These are phyloP conservation scores for Tolypocladium endophyticum DNA, from an alignment of 2,329 filamentous ascomycete genomes.

Conservation along the genomic window DNA sequence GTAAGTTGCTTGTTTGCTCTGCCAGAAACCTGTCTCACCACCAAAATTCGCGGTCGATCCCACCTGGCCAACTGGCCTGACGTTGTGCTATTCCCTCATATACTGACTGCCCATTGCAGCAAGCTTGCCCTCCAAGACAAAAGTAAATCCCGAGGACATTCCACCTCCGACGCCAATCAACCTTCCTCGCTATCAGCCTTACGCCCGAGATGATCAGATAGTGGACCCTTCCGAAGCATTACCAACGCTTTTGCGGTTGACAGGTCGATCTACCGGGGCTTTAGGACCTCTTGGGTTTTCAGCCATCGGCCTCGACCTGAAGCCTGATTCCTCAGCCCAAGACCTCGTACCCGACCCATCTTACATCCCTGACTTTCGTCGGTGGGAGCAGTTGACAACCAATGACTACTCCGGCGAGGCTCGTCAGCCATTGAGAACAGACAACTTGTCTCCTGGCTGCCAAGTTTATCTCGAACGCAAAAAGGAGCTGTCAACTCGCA, in stretches of 20 bases:
- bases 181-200: slow-evolving; percentile 36
- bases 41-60: neutral
- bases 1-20: slow-evolving; percentile 19
- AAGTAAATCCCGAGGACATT: slow-evolving; percentile 37
- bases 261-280: slow-evolving; percentile 34
- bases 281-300: slow-evolving; percentile 37
- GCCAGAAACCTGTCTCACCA: neutral
- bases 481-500: slow-evolving; percentile 44
- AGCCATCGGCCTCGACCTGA: slow-evolving; percentile 47
- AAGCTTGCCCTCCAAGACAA: slow-evolving; percentile 15
- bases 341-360: slow-evolving; percentile 44
- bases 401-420: slow-evolving; percentile 40
- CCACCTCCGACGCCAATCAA: slow-evolving; percentile 45
- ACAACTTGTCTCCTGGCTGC: slow-evolving; percentile 44
- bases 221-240: slow-evolving; percentile 26
- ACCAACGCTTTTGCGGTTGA: slow-evolving; percentile 39
- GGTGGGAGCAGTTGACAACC: slow-evolving; percentile 37
- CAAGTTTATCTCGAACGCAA: slow-evolving; percentile 48
- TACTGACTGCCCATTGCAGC: slow-evolving; percentile 12
- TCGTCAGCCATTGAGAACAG: slow-evolving; percentile 38
- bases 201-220: slow-evolving; percentile 18
- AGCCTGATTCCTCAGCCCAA: slow-evolving; percentile 33
- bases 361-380: slow-evolving; percentile 40
- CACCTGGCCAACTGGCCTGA: neutral
- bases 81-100: slow-evolving; percentile 4